These are phyloP conservation scores for Pochonia chlamydosporia DNA, from an alignment of 2,329 filamentous ascomycete genomes.

Conservation along the genomic window DNA sequence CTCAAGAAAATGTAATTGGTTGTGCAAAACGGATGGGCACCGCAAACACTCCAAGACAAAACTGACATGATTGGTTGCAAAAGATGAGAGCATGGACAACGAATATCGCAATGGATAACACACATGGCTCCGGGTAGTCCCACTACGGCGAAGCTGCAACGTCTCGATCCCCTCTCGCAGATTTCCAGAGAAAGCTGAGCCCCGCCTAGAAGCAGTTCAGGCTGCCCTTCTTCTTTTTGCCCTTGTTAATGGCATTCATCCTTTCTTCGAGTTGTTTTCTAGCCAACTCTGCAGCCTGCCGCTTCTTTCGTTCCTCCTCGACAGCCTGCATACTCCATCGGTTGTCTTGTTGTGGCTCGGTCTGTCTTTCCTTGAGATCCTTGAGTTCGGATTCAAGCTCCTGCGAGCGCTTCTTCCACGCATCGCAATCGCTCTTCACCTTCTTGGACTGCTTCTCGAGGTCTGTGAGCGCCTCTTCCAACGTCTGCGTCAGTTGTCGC, in stretches of 20 bases:
- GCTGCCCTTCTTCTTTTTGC: conserved; percentile 92
- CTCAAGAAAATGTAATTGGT: background rate
- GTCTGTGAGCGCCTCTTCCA: conserved; percentile 93
- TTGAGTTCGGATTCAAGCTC: conserved; percentile 69
- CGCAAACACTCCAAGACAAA: background rate
- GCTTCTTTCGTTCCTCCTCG: conserved; percentile 92
- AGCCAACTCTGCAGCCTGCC: conserved; percentile 83
- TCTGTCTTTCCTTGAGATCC: conserved; percentile 50
- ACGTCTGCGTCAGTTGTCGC: conserved; percentile 89
- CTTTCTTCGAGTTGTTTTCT: conserved; percentile 85
- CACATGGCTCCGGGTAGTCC: no score
- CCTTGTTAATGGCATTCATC: conserved; percentile 82
- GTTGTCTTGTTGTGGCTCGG: conserved; percentile 45
- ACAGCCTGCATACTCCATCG: conserved; percentile 78
- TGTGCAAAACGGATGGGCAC: background rate
- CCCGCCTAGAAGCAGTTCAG: conserved; percentile 86
- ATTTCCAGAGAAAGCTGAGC: conserved; percentile 13
- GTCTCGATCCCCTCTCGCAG: conserved; percentile 1
- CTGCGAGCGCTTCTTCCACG: conserved; percentile 80
- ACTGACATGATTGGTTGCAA: background rate
- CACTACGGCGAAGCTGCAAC: background rate
- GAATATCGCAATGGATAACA: no score
- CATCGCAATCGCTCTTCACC: conserved; percentile 83
- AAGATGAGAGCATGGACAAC: no score
- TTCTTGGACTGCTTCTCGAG: conserved; percentile 89